Conservation (phyloP, 441 rosid species). For the Kokia cookei region DNA sequence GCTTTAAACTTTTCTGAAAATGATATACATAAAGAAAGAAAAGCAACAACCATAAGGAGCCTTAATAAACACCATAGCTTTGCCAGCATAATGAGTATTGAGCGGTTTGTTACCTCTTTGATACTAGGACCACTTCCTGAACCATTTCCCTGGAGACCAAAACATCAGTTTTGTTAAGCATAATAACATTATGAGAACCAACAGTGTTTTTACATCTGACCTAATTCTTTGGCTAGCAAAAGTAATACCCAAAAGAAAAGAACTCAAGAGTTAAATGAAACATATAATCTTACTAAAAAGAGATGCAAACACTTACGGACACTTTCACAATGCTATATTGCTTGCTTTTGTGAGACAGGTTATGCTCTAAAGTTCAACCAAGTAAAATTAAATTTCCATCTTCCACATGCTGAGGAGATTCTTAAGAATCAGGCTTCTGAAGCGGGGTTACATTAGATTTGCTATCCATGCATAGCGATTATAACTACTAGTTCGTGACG, state of each 20-base stretch:
- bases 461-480: neutral
- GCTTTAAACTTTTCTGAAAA: neutral
- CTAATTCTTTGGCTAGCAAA: neutral
- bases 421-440: neutral
- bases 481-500: neutral
- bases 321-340: neutral
- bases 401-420: neutral
- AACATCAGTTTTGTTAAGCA: neutral
- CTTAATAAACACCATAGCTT: neutral
- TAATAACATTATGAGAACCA: neutral
- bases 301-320: neutral
- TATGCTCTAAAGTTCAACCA: neutral
- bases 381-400: neutral
- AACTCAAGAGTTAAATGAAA: neutral
- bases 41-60: neutral
- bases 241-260: neutral
- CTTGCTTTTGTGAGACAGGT: neutral
- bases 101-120: conserved; percentile 54
- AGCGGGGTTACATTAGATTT: neutral
- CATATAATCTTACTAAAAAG: neutral
- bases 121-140: conserved; percentile 26
- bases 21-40: neutral
- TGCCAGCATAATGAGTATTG: neutral
- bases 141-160: conserved; percentile 31
- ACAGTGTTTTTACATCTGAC: neutral